Conservation (phyloP, 306 rosid genomes). For the Corylus avellana region DNA sequence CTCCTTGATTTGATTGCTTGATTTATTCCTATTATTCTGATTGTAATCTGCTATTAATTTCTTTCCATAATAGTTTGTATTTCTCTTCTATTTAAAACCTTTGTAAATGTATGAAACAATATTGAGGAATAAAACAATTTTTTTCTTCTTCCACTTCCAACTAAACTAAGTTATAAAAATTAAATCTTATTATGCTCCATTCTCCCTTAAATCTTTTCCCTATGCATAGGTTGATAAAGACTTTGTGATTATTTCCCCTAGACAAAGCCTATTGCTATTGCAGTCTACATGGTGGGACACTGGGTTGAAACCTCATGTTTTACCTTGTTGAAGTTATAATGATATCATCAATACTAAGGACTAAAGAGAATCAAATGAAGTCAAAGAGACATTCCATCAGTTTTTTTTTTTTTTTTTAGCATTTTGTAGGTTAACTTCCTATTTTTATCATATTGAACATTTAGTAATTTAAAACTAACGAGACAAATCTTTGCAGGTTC, state of each 20-base stretch:
- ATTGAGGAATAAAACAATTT: no score
- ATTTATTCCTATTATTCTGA: no score
- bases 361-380: background rate
- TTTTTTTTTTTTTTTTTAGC: background rate
- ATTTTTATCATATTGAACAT: slow-evolving; percentile 3
- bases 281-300: background rate
- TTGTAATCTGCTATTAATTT: no score
- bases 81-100: no score
- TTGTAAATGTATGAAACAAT: no score
- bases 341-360: background rate
- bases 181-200: slow-evolving; percentile 4
- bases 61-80: no score
- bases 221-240: slow-evolving; percentile 11
- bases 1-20: no score
- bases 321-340: background rate
- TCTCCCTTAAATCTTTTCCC: slow-evolving; percentile 5
- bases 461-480: slow-evolving; percentile 21
- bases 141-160: background rate
- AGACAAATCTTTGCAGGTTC: slow-evolving; percentile 60
- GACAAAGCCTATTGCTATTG: background rate
- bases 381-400: background rate
- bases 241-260: background rate
- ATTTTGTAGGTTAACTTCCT: background rate
- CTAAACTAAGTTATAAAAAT: slow-evolving; percentile 2
- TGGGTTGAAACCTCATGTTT: background rate